These are phyloP conservation scores for Thermoascus crustaceus DNA, from an alignment of 2,329 filamentous ascomycete genomes.

Conservation along the genomic window DNA sequence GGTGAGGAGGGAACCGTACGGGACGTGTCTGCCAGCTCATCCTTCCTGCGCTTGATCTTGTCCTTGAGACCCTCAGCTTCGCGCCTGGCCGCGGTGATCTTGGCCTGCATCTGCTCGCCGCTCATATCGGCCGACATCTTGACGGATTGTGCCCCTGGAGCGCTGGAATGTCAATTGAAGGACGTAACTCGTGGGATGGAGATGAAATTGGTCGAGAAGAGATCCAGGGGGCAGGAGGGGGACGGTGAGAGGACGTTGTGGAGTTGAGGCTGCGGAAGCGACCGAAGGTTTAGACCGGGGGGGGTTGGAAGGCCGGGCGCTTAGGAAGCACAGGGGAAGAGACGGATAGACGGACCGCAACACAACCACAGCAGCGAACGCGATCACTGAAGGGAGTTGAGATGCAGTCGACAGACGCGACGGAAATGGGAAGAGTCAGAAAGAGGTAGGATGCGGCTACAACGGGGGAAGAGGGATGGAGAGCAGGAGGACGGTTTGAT, in stretches of 20 bases:
- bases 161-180: constrained; percentile 14
- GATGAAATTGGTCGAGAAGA: constrained; percentile 9
- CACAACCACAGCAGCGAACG: neutral
- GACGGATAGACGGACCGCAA: neutral
- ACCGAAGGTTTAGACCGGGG: constrained; percentile 10
- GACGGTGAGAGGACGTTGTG: constrained; percentile 13
- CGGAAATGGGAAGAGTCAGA: too few relatives aligned
- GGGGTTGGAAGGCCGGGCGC: constrained; percentile 12
- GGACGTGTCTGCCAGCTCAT: constrained; percentile 95
- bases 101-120: constrained; percentile 70
- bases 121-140: constrained; percentile 43
- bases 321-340: constrained; percentile 10
- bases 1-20: constrained; percentile 66
- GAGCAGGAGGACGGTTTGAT: too few relatives aligned
- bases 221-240: constrained; percentile 11
- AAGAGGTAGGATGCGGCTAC: too few relatives aligned
- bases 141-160: constrained; percentile 20
- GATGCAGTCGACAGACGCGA: too few relatives aligned
- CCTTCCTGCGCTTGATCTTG: constrained; percentile 99
- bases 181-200: constrained; percentile 8
- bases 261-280: constrained; percentile 19
- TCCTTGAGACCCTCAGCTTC: constrained; percentile 98
- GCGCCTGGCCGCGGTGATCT: constrained; percentile 83
- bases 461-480: too few relatives aligned
- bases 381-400: neutral